These are phyloP conservation scores for Hansfordia pulvinata DNA, from an alignment of 2,329 filamentous ascomycete genomes.

Conservation along the genomic window DNA sequence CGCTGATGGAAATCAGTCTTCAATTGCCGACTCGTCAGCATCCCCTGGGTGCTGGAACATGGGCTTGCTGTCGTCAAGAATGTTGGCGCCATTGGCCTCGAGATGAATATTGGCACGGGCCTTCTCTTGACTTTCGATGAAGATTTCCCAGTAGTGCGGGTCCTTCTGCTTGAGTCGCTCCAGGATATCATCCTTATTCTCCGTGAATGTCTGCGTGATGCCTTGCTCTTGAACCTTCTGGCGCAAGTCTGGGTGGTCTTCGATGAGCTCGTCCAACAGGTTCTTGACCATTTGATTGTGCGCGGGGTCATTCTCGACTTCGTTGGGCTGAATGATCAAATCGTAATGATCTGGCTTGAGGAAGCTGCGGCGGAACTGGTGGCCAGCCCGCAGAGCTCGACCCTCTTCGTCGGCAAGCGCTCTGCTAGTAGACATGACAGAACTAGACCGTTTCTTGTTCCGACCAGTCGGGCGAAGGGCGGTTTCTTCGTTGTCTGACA, in stretches of 20 bases:
- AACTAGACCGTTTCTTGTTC: constrained; percentile 39
- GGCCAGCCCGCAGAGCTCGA: constrained; percentile 38
- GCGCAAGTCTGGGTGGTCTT: constrained; percentile 44
- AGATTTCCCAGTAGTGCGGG: constrained; percentile 48
- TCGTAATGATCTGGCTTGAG: constrained; percentile 37
- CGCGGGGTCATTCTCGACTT: constrained; percentile 34
- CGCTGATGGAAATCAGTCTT: too few species aligned
- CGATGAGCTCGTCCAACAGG: constrained; percentile 49
- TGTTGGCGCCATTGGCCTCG: too few species aligned
- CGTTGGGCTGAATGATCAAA: constrained; percentile 31
- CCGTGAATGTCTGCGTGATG: constrained; percentile 45
- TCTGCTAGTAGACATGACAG: constrained; percentile 34
- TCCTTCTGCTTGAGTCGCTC: constrained; percentile 43
- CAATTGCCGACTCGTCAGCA: too few species aligned
- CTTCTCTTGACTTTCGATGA: constrained; percentile 49
- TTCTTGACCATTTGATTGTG: constrained; percentile 41
- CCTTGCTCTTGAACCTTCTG: constrained; percentile 42
- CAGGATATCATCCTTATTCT: constrained; percentile 37
- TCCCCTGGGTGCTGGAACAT: too few species aligned
- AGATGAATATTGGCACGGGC: constrained; percentile 37
- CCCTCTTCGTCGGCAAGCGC: constrained; percentile 44
- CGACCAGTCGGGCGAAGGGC: constrained; percentile 27
- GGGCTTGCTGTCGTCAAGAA: too few species aligned
- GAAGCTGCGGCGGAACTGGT: constrained; percentile 40
- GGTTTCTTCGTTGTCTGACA: constrained; percentile 35